These are phyloP conservation scores for Eimeria praecox DNA, from an alignment of 169 alveolate genomes.

Conservation along the genomic window DNA sequence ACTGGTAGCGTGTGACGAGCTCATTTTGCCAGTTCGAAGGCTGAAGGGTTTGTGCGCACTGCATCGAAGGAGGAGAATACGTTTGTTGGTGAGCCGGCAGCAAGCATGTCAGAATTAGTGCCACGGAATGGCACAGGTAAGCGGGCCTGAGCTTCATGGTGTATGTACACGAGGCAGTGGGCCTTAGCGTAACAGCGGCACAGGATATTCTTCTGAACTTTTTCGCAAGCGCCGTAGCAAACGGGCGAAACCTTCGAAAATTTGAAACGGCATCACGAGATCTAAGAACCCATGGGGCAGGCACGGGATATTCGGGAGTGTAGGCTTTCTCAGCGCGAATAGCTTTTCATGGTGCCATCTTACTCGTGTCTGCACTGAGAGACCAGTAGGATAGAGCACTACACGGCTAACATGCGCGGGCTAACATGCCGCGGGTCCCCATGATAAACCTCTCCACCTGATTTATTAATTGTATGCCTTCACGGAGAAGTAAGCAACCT, in stretches of 20 bases:
- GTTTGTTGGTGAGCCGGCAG: neutral
- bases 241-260: neutral
- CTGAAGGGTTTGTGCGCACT: neutral
- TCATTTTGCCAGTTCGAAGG: neutral
- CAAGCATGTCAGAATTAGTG: neutral
- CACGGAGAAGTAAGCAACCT: neutral
- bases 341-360: neutral
- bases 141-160: neutral
- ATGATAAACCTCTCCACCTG: neutral
- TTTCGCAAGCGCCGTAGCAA: neutral
- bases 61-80: neutral
- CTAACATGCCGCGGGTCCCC: neutral
- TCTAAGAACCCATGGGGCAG: neutral
- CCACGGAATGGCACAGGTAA: neutral
- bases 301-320: neutral
- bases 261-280: neutral
- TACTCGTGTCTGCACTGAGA: neutral
- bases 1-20: neutral
- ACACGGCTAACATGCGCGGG: neutral
- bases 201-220: neutral
- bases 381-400: neutral
- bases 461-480: neutral
- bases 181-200: neutral
- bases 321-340: neutral
- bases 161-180: neutral